A percentile compares a stretch with the other conserved stretches of the same genome.
These are phyloP conservation scores for Trametes sanguinea DNA, from an alignment of 768 basidiomycete genomes.

Conservation along the genomic window DNA sequence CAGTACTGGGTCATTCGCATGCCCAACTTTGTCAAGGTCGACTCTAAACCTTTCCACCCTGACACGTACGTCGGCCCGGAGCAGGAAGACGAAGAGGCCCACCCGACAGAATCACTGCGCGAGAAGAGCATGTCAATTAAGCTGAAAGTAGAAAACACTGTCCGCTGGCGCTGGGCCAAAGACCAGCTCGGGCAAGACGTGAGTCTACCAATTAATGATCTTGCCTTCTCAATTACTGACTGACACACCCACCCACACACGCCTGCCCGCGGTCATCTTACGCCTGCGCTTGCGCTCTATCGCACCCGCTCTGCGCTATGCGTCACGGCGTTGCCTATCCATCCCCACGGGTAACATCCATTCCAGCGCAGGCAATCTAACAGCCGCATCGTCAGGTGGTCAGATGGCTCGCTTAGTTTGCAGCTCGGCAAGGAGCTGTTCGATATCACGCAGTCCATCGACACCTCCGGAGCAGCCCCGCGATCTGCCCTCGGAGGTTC, in stretches of 20 bases:
- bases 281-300: background rate
- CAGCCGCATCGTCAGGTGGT: constrained; percentile 90
- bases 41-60: constrained; percentile 87
- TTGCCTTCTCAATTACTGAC: background rate
- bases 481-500: constrained; percentile 57
- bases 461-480: constrained; percentile 69
- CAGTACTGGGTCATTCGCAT: constrained; percentile 92
- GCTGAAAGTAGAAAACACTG: constrained; percentile 88
- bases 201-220: constrained; percentile 36
- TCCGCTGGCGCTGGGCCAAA: constrained; percentile 94
- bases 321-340: constrained; percentile 2
- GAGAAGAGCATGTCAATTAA: constrained; percentile 86
- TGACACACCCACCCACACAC: background rate
- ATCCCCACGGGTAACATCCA: background rate
- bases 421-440: constrained; percentile 93
- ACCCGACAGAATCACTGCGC: constrained; percentile 59
- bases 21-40: constrained; percentile 91
- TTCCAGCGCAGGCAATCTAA: constrained; percentile 83
- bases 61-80: constrained; percentile 84
- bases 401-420: constrained; percentile 89
- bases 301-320: background rate
- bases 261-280: too few relatives aligned
- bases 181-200: constrained; percentile 77
- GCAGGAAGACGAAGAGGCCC: constrained; percentile 67
- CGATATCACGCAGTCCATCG: constrained; percentile 80